Evolutionary conservation across 345 rosid genomes (phyloP).

Genomic region (Trapa incisa): DNA sequence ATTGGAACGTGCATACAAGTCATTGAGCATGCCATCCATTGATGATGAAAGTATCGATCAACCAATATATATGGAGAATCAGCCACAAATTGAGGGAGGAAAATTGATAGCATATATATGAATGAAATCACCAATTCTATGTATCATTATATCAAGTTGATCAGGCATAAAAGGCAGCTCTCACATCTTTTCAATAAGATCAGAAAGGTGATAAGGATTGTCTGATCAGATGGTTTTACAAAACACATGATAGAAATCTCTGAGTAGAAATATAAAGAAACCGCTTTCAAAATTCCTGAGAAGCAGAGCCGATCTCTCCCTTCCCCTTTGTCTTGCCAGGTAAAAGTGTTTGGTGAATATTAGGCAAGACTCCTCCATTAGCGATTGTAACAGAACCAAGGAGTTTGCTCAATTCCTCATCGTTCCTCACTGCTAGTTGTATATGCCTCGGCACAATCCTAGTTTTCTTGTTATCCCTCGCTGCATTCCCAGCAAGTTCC

Average conservation of each 20-base stretch:
- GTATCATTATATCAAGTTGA: background rate
- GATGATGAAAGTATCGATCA: too few species aligned
- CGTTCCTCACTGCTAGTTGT: slow-evolving; percentile 66
- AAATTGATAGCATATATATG: background rate
- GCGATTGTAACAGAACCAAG: slow-evolving; percentile 63
- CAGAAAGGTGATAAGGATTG: background rate
- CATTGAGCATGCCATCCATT: slow-evolving; percentile 21
- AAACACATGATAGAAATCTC: too few species aligned
- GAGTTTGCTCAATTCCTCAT: slow-evolving; percentile 66
- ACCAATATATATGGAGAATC: too few species aligned
- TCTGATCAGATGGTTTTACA: background rate
- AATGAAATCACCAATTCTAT: background rate
- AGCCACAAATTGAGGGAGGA: too few species aligned
- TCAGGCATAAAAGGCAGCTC: background rate
- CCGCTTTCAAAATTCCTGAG: slow-evolving; percentile 42
- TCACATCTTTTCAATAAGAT: background rate
- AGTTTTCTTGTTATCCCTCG: slow-evolving; percentile 66
- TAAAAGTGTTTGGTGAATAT: slow-evolving; percentile 56
- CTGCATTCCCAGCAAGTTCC: slow-evolving; percentile 75
- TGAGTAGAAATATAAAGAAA: background rate
- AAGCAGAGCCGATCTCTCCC: slow-evolving; percentile 57
- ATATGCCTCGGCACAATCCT: slow-evolving; percentile 65
- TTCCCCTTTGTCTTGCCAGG: slow-evolving; percentile 51
- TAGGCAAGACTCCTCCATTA: slow-evolving; percentile 64
- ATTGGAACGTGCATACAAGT: slow-evolving; percentile 30